Conservation (phyloP, 805 yeast genomes). For the Trichomonascus vanleenenianus region DNA sequence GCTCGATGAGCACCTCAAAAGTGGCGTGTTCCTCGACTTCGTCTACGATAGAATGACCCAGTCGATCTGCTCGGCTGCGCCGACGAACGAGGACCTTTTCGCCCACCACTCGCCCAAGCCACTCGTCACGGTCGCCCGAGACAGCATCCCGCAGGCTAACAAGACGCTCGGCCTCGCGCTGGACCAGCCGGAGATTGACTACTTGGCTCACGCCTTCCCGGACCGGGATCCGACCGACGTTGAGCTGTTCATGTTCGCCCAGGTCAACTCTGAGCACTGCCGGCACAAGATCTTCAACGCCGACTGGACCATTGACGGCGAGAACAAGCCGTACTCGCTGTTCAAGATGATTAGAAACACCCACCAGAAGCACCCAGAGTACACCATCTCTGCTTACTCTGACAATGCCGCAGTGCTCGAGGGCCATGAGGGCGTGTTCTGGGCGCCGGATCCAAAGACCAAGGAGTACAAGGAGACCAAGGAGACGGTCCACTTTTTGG, state of each 20-base stretch:
- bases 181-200: constrained; percentile 87
- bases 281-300: constrained; percentile 99
- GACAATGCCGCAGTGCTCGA: constrained; percentile 96
- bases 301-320: constrained; percentile 91
- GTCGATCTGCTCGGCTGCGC: constrained; percentile 44
- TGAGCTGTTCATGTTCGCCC: constrained; percentile 98
- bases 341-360: constrained; percentile 97
- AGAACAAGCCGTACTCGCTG: constrained; percentile 60
- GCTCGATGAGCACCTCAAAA: constrained; percentile 44
- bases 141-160: constrained; percentile 68
- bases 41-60: constrained; percentile 96
- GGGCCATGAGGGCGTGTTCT: constrained; percentile 71
- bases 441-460: constrained; percentile 66
- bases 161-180: constrained; percentile 85
- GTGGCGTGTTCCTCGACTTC: constrained; percentile 54
- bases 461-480: constrained; percentile 65
- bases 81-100: constrained; percentile 63
- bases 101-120: constrained; percentile 78
- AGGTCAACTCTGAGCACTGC: constrained; percentile 98
- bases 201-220: constrained; percentile 75
- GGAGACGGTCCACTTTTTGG: constrained; percentile 81
- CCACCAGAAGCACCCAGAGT: constrained; percentile 67
- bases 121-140: constrained; percentile 47
- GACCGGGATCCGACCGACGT: constrained; percentile 95
- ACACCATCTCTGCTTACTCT: constrained; percentile 87